Percentiles rank a stretch among this genome's conserved stretches.
Evolutionary conservation across 345 rosid genomes (phyloP).

Genomic region (Leavenworthia alabamica): DNA sequence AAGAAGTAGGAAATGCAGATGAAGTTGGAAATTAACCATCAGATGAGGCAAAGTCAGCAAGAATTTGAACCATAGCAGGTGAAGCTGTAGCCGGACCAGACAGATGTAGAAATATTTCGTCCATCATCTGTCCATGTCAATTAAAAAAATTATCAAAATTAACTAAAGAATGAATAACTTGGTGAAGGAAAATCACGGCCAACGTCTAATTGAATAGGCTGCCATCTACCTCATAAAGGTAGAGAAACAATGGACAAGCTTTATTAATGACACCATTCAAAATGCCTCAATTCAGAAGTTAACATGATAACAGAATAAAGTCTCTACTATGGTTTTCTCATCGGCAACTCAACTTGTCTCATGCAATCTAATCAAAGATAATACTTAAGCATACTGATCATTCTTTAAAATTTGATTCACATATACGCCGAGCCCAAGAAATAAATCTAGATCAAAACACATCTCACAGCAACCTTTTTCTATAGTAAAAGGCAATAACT

Average conservation of each 20-base stretch:
- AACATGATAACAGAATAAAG: slow-evolving; percentile 9
- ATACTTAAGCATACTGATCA: slow-evolving; percentile 10
- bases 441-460: background rate
- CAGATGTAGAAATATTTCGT: slow-evolving; percentile 79
- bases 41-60: slow-evolving; percentile 92
- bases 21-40: slow-evolving; percentile 59
- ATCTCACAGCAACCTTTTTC: slow-evolving; percentile 1
- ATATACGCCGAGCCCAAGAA: background rate
- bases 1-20: slow-evolving; percentile 2
- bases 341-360: background rate
- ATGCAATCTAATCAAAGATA: slow-evolving; percentile 1
- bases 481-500: background rate
- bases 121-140: slow-evolving; percentile 73
- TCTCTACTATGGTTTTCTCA: slow-evolving; percentile 5
- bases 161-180: slow-evolving; percentile 7
- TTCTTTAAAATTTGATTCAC: slow-evolving; percentile 11
- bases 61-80: slow-evolving; percentile 94
- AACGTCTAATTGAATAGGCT: background rate
- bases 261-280: background rate
- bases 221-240: slow-evolving; percentile 2
- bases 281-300: background rate
- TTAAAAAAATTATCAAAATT: background rate
- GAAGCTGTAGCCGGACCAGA: slow-evolving; percentile 66
- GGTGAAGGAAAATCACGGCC: background rate
- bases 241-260: background rate